These are phyloP conservation scores for Astrothelium subdiscretum DNA, from an alignment of 495 filamentous ascomycete genomes.

Conservation along the genomic window DNA sequence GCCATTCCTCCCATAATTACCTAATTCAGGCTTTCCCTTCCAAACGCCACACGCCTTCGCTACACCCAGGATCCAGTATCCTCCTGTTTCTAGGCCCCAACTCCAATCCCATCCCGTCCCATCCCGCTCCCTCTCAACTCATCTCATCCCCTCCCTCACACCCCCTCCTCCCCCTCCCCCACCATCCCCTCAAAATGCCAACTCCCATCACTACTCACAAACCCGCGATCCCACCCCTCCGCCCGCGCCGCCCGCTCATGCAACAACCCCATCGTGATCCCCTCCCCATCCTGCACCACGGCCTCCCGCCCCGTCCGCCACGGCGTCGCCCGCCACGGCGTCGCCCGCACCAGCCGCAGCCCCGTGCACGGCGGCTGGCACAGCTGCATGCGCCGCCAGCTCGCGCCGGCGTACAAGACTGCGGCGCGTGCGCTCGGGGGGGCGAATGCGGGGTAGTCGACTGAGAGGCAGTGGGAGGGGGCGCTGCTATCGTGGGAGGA, in stretches of 20 bases:
- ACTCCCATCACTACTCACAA: conserved; percentile 12
- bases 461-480: not conserved
- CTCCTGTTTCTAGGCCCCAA: too few relatives aligned
- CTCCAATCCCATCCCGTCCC: not conserved
- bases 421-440: not conserved
- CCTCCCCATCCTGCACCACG: conserved; percentile 8
- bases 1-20: not conserved
- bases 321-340: conserved; percentile 8
- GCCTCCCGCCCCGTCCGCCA: conserved; percentile 7
- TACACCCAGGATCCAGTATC: not conserved
- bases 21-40: too few relatives aligned
- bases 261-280: conserved; percentile 16
- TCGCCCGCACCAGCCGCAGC: conserved; percentile 14
- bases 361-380: conserved; percentile 13
- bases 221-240: conserved; percentile 10
- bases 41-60: not conserved
- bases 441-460: conserved; percentile 7
- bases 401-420: conserved; percentile 12
- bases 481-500: conserved; percentile 13
- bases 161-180: not conserved
- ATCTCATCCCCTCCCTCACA: not conserved
- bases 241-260: not conserved
- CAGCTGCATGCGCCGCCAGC: conserved; percentile 19
- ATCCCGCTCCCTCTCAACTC: not conserved
- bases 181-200: conserved; percentile 20